Evolutionary conservation across 495 filamentous ascomycete genomes (phyloP).

Genomic region (Hypoxylon trugodes): DNA sequence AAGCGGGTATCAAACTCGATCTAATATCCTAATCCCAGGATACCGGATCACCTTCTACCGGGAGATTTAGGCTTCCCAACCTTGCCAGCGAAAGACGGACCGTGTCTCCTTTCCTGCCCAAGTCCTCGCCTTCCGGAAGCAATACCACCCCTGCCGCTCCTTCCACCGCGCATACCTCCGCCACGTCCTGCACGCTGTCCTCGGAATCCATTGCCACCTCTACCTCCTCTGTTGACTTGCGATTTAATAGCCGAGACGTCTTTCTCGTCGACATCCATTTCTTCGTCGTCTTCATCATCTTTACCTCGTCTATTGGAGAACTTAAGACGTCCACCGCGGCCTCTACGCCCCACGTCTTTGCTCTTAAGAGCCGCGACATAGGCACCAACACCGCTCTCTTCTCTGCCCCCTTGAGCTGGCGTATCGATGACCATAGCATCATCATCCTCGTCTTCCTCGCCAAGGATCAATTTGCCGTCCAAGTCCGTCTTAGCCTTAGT

Average conservation of each 20-base stretch:
- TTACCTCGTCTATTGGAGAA: slow-evolving; percentile 75
- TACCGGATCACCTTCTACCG: slow-evolving; percentile 38
- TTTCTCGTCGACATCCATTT: slow-evolving; percentile 77
- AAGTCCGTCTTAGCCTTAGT: slow-evolving; percentile 76
- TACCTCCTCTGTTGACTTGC: slow-evolving; percentile 45
- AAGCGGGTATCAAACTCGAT: slow-evolving; percentile 41
- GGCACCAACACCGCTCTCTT: slow-evolving; percentile 78
- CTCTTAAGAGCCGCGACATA: slow-evolving; percentile 92
- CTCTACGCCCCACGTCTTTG: slow-evolving; percentile 80
- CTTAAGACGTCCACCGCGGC: slow-evolving; percentile 86
- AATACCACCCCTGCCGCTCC: slow-evolving; percentile 55
- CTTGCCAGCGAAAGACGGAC: slow-evolving; percentile 42
- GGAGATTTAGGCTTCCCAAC: slow-evolving; percentile 52
- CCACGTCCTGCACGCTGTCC: slow-evolving; percentile 39
- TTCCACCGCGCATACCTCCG: slow-evolving; percentile 42
- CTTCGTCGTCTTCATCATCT: slow-evolving; percentile 66
- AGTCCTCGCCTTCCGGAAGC: slow-evolving; percentile 56
- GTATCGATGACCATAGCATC: slow-evolving; percentile 69
- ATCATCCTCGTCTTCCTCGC: slow-evolving; percentile 59
- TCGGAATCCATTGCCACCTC: slow-evolving; percentile 21
- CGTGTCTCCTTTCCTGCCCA: slow-evolving; percentile 56
- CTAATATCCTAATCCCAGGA: not conserved
- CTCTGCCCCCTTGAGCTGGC: slow-evolving; percentile 51
- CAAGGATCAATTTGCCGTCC: slow-evolving; percentile 90
- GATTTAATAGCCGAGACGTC: slow-evolving; percentile 60